These are phyloP conservation scores for Aspergillus uvarum DNA, from an alignment of 2,329 filamentous ascomycete species.

Conservation along the genomic window DNA sequence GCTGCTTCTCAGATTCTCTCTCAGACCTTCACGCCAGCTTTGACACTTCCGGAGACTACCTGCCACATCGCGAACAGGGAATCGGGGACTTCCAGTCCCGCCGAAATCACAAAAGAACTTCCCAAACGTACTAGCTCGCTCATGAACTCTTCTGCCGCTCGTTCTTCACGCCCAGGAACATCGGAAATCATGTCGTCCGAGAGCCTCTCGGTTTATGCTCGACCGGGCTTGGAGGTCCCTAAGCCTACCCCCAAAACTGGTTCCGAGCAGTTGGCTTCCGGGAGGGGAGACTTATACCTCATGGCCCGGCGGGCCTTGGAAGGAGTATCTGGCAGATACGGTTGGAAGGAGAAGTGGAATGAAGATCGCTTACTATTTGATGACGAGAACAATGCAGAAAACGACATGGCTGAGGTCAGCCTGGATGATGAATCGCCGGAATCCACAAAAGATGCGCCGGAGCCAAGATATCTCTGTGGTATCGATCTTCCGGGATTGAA, in stretches of 20 bases:
- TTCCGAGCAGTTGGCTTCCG: constrained; percentile 77
- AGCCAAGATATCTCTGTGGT: constrained; percentile 42
- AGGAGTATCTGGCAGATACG: constrained; percentile 66
- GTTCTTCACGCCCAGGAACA: constrained; percentile 25
- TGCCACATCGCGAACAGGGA: constrained; percentile 31
- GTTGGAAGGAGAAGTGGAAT: constrained; percentile 77
- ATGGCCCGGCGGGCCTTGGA: constrained; percentile 79
- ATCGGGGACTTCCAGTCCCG: constrained; percentile 19
- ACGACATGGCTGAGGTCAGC: constrained; percentile 37
- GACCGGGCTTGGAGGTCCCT: constrained; percentile 42
- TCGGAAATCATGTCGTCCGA: constrained; percentile 33
- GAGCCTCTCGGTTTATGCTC: constrained; percentile 38
- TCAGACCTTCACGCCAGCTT: constrained; percentile 39
- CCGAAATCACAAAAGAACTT: constrained; percentile 29
- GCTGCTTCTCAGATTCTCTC: constrained; percentile 46
- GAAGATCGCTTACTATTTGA: constrained; percentile 50
- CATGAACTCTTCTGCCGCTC: constrained; percentile 20
- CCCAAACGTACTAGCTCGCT: constrained; percentile 45
- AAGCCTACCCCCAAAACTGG: constrained; percentile 52
- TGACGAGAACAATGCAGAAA: constrained; percentile 28
- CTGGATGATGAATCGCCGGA: constrained; percentile 29
- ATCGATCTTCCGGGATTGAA: constrained; percentile 59
- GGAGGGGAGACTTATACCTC: constrained; percentile 76
- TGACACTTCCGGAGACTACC: constrained; percentile 39
- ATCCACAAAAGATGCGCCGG: constrained; percentile 17